Conservation (phyloP, 345 rosid genomes). For the thale cress (Arabidopsis thaliana) region DNA sequence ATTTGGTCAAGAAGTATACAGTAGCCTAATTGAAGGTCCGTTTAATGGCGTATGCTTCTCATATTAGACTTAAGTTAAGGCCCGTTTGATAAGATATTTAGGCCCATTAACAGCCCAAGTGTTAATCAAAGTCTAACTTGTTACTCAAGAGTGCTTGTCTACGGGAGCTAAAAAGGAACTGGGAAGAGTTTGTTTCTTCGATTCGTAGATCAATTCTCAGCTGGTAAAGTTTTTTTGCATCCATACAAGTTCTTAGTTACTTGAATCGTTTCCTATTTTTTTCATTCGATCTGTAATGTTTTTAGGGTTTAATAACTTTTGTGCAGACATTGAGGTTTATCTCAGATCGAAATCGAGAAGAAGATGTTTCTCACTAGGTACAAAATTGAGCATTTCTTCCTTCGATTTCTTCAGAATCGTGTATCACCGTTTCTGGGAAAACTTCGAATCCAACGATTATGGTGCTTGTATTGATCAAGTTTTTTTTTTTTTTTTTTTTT, state of each 20-base stretch:
- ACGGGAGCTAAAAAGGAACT: neutral
- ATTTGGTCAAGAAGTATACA: neutral
- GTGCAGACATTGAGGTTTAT: slow-evolving; percentile 31
- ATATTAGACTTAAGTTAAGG: neutral
- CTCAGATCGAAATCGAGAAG: slow-evolving; percentile 41
- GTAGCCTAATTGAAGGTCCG: neutral
- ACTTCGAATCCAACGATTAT: neutral
- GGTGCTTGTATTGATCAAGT: neutral
- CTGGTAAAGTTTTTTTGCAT: slow-evolving; percentile 14
- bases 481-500: slow-evolving; percentile 10
- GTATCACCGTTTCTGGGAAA: slow-evolving; percentile 10
- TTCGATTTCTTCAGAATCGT: neutral
- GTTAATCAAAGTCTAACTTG: slow-evolving; percentile 23
- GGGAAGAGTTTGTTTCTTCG: slow-evolving; percentile 9
- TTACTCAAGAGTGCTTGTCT: slow-evolving; percentile 29
- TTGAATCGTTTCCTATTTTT: slow-evolving; percentile 1
- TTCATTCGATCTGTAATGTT: neutral
- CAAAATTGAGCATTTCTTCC: neutral
- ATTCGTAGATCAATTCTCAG: slow-evolving; percentile 19
- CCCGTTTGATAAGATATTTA: neutral
- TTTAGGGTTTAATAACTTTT: neutral
- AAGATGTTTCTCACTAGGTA: slow-evolving; percentile 74
- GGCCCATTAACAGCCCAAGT: slow-evolving; percentile 24
- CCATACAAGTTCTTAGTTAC: neutral
- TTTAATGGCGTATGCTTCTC: too few species aligned